Base-by-base conservation (phyloP, 2,329 filamentous ascomycete species). In the Fusarium nisikadoi region DNA sequence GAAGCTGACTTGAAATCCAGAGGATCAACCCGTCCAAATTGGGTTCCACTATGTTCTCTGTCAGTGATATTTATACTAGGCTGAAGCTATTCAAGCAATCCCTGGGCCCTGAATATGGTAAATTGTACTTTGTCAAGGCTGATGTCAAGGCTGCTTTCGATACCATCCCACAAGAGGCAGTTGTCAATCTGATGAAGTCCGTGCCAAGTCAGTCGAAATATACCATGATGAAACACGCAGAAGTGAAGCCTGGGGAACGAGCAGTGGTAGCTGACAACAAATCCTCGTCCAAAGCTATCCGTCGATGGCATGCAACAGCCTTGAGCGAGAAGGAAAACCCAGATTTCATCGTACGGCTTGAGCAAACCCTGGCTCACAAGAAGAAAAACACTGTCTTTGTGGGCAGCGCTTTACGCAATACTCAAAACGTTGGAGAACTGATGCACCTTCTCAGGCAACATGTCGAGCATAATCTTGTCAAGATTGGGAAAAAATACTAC, bases 131-230 rank as follows among this genome's bases (percentile, higher is more conserved):
- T 81, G 95, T 91, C 67, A 99, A 99, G 79, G 86, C 97, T 17
- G 96, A 99, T 78, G 95, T 99, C 25, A 89, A 93, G 79, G 90
- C 94, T 5, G 97, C 95, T 75, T 99, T 98, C 79, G 96, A 99
- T 80, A 97, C 93, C 0, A 98, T 99, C 47, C 96, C 96, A 0
- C 96, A 98, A 79, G 82, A 87, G 31, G 89, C 90, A 2, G 84
- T 98, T 23, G 78, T 98, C 38, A 79, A 85, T 29, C 84, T 98
- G 31, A 87, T 97, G 70, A 80, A 71, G 64, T 90, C 78, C 57
- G 89, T 88, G 71, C 89, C 81, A 70, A 83, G 83, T 17, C 84
- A 92, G 63, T 81, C 86, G 6, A 83, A 84, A 27, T 99, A 99
- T 78, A 86, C 87, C 12, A 87, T 97, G 52, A 87, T 87, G 12